These are phyloP conservation scores for Hypomontagnella submonticulosa DNA, from an alignment of 495 filamentous ascomycete species.

Conservation along the genomic window DNA sequence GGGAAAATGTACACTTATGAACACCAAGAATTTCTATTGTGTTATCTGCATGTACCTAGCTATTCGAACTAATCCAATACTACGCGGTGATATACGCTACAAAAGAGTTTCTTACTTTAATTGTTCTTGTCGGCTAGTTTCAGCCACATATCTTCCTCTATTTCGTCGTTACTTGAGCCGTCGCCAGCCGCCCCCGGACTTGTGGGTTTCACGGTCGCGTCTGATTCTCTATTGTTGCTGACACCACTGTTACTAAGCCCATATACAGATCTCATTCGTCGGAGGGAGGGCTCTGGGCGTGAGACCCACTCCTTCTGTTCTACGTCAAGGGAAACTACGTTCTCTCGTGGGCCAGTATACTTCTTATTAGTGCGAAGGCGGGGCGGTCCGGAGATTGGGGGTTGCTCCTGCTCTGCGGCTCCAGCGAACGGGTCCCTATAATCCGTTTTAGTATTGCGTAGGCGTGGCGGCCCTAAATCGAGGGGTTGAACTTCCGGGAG, in stretches of 20 bases:
- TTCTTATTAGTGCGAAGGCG: conserved; percentile 28
- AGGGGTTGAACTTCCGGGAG: not conserved
- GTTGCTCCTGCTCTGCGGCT: conserved; percentile 1
- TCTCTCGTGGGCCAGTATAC: conserved; percentile 25
- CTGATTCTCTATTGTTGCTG: not conserved
- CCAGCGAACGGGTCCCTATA: conserved; percentile 22
- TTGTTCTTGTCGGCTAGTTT: conserved; percentile 15
- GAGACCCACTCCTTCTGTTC: not conserved
- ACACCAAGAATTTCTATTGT: not conserved
- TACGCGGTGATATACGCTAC: conserved; percentile 19
- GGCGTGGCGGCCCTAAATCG: conserved; percentile 13
- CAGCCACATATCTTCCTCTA: conserved; percentile 37
- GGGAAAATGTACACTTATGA: not conserved
- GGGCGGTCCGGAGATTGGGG: conserved; percentile 1
- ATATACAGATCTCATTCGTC: conserved; percentile 12
- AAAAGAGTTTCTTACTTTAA: conserved; percentile 1
- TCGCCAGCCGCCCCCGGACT: not conserved
- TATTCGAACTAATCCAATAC: conserved; percentile 1
- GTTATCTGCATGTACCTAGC: conserved; percentile 18
- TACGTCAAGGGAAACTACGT: conserved; percentile 4
- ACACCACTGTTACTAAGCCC: not conserved
- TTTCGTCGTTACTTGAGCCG: not conserved
- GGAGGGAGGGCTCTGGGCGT: conserved; percentile 8
- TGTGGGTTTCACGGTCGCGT: not conserved
- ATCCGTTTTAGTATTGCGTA: conserved; percentile 31